phyloP scores from a whole-genome alignment of 2,329 filamentous ascomycete genomes.

The Sphaerulina populicola region DNA sequence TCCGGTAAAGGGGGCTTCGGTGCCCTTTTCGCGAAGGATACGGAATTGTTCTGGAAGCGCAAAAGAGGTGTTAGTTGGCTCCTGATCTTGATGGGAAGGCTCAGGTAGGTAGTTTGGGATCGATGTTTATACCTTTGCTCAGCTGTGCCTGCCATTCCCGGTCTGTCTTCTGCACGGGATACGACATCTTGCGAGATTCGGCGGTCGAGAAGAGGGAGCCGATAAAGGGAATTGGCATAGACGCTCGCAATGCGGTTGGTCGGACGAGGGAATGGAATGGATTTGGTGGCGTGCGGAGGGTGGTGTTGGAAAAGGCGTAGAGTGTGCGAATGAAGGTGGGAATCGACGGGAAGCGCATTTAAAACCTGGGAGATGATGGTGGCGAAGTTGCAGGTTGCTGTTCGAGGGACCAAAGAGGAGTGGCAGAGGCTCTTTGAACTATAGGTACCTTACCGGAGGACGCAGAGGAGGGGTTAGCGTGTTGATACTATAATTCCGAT shows the following conservation, averaged over 20 bases:
- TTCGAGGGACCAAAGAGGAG: not conserved
- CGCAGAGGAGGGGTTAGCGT: no score
- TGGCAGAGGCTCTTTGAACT: not conserved
- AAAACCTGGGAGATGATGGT: slow-evolving; percentile 12
- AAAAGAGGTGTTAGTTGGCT: slow-evolving; percentile 27
- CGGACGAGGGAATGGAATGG: slow-evolving; percentile 27
- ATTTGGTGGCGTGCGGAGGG: slow-evolving; percentile 25
- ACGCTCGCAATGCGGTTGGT: slow-evolving; percentile 32
- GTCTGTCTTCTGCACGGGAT: slow-evolving; percentile 70
- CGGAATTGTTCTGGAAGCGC: slow-evolving; percentile 77
- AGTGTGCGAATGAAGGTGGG: slow-evolving; percentile 43
- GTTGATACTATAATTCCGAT: no score
- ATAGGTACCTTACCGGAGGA: no score
- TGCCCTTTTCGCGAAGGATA: slow-evolving; percentile 84
- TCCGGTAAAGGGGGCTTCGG: slow-evolving; percentile 70
- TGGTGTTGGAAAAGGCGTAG: slow-evolving; percentile 43
- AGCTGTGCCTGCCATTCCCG: slow-evolving; percentile 87
- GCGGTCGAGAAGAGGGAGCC: slow-evolving; percentile 63
- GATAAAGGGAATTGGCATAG: slow-evolving; percentile 76
- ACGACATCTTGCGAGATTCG: slow-evolving; percentile 55
- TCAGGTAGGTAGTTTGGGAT: slow-evolving; percentile 23
- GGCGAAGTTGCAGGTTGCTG: not conserved
- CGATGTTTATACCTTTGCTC: slow-evolving; percentile 48
- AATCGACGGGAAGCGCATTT: slow-evolving; percentile 43
- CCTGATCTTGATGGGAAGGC: slow-evolving; percentile 16